Evolutionary conservation across 176 grass and related monocot genomes (phyloP), one percentile per base, ranked within the genome.

Genomic region (Echinochloa phyllopogon): DNA sequence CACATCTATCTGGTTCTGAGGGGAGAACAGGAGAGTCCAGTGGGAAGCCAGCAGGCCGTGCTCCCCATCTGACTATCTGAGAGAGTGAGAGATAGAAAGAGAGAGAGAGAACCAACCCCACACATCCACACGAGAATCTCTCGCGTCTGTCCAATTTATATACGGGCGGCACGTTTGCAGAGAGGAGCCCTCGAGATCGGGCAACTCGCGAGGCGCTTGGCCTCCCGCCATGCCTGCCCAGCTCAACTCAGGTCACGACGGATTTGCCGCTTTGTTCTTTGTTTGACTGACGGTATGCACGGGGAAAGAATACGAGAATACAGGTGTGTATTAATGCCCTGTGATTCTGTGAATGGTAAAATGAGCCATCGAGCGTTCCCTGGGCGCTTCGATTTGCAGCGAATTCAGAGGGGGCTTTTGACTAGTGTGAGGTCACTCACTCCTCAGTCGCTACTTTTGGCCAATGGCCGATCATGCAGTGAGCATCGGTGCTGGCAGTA

Each of bases 41-140:
- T 89, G 76, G 76, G 40, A 59, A 23, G 49, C 67, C 82, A 86
- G 88, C 88, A 53, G 56, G 43, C 33, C 61, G 3, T 41, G 68
- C 58, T 75, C 69, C 53, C 69, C 77, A 49, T 85, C 59, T 18
- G 57, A 61, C 29, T 33, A 33, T 33, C 29, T 33, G 40, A 39
- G 17, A 69, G n/a, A n/a, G n/a, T n/a, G n/a, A 24, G 41, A 23
- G 8, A 45, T n/a, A n/a, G n/a, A n/a, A n/a, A 84, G 6, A 6
- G 68, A 43, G 8, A 14, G 0, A 25, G 42, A 23, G 8, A 47
- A 1, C 0, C 1, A 8, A 43, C 12, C 23, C 29, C 29, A 2
- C n/a, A n/a, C 68, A 13, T 4, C 15, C 29, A 37, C 29, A 37
- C 29, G 29, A 65, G 14, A 38, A 38, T 40, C 72, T 52, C 73